These are phyloP conservation scores for Cryphonectria nitschkei DNA, from an alignment of 2,329 filamentous ascomycete genomes.

Conservation along the genomic window DNA sequence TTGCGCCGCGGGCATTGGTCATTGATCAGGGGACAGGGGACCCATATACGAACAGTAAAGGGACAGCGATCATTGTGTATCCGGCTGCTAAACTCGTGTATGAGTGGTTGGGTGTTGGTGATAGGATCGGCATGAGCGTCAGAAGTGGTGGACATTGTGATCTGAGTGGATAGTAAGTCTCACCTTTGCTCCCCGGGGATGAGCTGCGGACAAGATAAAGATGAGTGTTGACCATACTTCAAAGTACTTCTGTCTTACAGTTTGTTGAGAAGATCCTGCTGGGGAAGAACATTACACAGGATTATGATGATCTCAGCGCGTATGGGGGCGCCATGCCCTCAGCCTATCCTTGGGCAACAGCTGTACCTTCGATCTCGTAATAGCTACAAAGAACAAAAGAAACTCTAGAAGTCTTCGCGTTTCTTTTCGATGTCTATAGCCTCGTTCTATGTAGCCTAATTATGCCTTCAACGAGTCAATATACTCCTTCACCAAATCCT, in stretches of 20 bases:
- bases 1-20: slow-evolving; percentile 59
- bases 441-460: too few relatives aligned
- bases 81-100: slow-evolving; percentile 57
- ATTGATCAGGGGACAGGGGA: slow-evolving; percentile 59
- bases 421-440: not conserved
- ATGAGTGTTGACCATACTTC: not conserved
- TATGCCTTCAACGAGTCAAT: slow-evolving; percentile 38
- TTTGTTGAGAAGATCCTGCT: slow-evolving; percentile 53
- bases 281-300: slow-evolving; percentile 48
- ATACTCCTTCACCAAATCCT: slow-evolving; percentile 60
- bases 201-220: not conserved
- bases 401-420: too few relatives aligned
- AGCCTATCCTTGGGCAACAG: slow-evolving; percentile 50
- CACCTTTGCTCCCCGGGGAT: slow-evolving; percentile 25
- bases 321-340: slow-evolving; percentile 49
- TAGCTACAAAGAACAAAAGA: too few relatives aligned
- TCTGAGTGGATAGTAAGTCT: slow-evolving; percentile 50
- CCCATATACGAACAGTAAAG: slow-evolving; percentile 53
- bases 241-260: slow-evolving; percentile 48
- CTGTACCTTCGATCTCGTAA: slow-evolving; percentile 35
- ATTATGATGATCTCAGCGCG: slow-evolving; percentile 49
- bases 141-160: slow-evolving; percentile 53
- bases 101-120: slow-evolving; percentile 54
- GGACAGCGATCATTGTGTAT: slow-evolving; percentile 53
- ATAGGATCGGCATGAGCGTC: slow-evolving; percentile 53